phyloP scores from a whole-genome alignment of 441 rosid species.

The Kokia cookei region DNA sequence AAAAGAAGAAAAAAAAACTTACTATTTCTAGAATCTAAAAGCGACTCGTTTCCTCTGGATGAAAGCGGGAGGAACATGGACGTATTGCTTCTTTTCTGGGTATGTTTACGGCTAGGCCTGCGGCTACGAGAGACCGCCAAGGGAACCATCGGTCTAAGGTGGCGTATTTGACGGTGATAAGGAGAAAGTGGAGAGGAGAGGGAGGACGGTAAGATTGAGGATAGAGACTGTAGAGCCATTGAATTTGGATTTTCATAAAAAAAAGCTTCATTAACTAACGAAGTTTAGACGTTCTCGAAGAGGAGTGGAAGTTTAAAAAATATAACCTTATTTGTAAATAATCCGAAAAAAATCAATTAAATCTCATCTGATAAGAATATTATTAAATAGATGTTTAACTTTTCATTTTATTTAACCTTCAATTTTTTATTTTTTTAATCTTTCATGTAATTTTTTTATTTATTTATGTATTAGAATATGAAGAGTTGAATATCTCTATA shows the following conservation, averaged over 20 bases:
- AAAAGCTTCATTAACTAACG: neutral
- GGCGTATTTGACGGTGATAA: conserved; percentile 16
- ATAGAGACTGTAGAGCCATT: conserved; percentile 27
- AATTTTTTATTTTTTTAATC: no score
- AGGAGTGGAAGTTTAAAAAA: no score
- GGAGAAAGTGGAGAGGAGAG: conserved; percentile 15
- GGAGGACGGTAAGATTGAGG: conserved; percentile 33
- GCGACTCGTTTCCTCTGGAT: conserved; percentile 31
- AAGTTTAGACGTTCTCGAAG: neutral
- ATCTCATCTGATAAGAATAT: no score
- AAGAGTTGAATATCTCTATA: no score
- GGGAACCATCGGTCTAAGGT: conserved; percentile 14
- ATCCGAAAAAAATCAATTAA: no score
- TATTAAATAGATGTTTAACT: no score
- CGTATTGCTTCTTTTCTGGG: conserved; percentile 20
- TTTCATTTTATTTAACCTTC: no score
- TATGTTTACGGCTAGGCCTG: conserved; percentile 24
- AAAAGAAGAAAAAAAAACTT: neutral
- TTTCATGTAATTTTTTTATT: no score
- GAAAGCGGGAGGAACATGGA: conserved; percentile 29
- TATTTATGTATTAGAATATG: no score
- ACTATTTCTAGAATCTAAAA: conserved; percentile 45
- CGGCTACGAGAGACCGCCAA: conserved; percentile 24
- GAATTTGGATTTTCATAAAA: neutral
- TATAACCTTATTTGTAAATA: no score